phyloP scores from a whole-genome alignment of 2,329 filamentous ascomycete species.

The Bertia moriformis region DNA sequence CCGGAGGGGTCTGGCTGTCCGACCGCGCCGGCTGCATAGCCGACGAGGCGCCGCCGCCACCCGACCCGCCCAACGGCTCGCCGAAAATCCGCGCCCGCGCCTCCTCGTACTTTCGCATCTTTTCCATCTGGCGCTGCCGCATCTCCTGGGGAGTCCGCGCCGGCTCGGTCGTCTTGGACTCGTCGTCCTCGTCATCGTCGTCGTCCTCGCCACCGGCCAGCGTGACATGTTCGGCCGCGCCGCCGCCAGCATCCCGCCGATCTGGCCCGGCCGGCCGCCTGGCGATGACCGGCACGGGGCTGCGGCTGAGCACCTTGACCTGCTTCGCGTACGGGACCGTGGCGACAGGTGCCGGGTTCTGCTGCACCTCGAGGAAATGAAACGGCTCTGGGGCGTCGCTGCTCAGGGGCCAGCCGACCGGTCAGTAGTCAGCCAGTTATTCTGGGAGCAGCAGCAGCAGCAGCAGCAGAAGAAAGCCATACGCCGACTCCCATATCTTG shows the following conservation, averaged over 20 bases:
- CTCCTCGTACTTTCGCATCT: slow-evolving; percentile 80
- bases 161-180: slow-evolving; percentile 38
- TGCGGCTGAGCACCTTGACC: slow-evolving; percentile 73
- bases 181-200: slow-evolving; percentile 52
- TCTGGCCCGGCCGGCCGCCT: no score
- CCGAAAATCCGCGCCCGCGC: slow-evolving; percentile 79
- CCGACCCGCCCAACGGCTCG: slow-evolving; percentile 20
- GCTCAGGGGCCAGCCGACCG: slow-evolving; percentile 3
- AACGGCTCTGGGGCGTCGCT: slow-evolving; percentile 64
- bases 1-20: not conserved
- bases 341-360: slow-evolving; percentile 38
- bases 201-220: slow-evolving; percentile 29
- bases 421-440: slow-evolving; percentile 1
- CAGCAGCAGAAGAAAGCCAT: slow-evolving; percentile 25
- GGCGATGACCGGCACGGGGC: slow-evolving; percentile 45
- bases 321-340: slow-evolving; percentile 65
- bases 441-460: no score
- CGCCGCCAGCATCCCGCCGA: slow-evolving; percentile 21
- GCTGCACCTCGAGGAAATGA: slow-evolving; percentile 58
- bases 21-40: not conserved
- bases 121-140: slow-evolving; percentile 68
- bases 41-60: slow-evolving; percentile 3
- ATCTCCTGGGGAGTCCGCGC: slow-evolving; percentile 64
- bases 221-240: not conserved
- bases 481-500: slow-evolving; percentile 82